Conservation (phyloP, 257 asterid species). For the Leonotis leonurus region DNA sequence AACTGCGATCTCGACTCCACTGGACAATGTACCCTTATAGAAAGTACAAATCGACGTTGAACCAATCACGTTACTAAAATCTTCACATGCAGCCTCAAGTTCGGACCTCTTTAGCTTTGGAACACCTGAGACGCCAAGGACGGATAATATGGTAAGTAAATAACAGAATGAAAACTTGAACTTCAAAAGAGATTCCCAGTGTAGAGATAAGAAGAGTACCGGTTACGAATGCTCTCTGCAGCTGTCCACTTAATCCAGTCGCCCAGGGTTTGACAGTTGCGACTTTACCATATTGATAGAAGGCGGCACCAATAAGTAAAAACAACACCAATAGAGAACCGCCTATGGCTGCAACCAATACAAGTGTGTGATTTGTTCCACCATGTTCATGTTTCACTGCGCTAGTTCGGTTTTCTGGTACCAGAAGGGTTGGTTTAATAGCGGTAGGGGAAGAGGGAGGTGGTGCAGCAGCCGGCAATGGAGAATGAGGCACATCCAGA, state of each 20-base stretch:
- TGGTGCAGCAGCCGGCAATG: constrained; percentile 12
- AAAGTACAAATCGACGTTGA: constrained; percentile 51
- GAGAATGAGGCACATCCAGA: constrained; percentile 24
- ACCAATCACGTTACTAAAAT: constrained; percentile 83
- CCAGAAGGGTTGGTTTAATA: constrained; percentile 23
- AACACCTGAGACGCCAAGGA: constrained; percentile 47
- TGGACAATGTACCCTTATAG: constrained; percentile 81
- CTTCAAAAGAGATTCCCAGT: background rate
- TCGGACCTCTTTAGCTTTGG: constrained; percentile 78
- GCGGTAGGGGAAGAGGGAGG: constrained; percentile 26
- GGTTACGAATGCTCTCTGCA: constrained; percentile 75
- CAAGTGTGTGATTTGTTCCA: constrained; percentile 6
- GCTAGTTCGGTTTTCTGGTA: constrained; percentile 13
- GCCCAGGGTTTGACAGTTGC: constrained; percentile 89
- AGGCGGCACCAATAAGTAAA: constrained; percentile 18
- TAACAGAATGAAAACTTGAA: background rate
- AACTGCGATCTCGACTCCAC: constrained; percentile 86
- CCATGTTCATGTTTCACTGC: background rate
- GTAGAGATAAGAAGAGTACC: constrained; percentile 32
- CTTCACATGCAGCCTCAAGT: constrained; percentile 86
- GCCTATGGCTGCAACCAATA: constrained; percentile 41
- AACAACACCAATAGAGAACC: constrained; percentile 47
- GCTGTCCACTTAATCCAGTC: constrained; percentile 92
- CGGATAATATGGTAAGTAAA: background rate
- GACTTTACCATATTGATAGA: constrained; percentile 46